Evolutionary conservation across 1,139 yeast genomes (phyloP).

Genomic region (Yamadazyma sp.): DNA sequence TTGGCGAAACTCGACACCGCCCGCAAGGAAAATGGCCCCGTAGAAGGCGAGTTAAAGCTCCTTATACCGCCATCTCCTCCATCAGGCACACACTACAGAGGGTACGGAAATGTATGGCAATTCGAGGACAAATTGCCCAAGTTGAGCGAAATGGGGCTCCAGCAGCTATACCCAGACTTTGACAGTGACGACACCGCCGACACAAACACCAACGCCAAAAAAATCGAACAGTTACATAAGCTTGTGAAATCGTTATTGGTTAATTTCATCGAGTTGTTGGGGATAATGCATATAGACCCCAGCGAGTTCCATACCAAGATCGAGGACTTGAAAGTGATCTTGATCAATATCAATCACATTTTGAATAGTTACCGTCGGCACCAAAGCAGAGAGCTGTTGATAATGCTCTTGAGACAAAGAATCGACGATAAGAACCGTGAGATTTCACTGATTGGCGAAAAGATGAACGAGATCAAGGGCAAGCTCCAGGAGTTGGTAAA

Average conservation of each 20-base stretch:
- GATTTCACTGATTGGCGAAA: conserved; percentile 49
- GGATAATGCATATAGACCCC: conserved; percentile 71
- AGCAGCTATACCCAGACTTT: conserved; percentile 56
- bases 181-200: conserved; percentile 35
- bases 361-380: conserved; percentile 86
- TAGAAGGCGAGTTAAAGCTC: conserved; percentile 45
- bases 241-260: conserved; percentile 67
- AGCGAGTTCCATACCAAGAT: conserved; percentile 62
- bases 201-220: conserved; percentile 42
- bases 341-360: conserved; percentile 81
- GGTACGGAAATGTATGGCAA: conserved; percentile 84
- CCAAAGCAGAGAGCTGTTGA: conserved; percentile 80
- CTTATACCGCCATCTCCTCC: conserved; percentile 71
- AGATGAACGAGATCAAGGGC: conserved; percentile 43
- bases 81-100: conserved; percentile 59
- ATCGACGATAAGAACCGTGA: conserved; percentile 54
- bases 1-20: conserved; percentile 32
- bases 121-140: conserved; percentile 69
- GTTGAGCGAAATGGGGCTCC: conserved; percentile 65
- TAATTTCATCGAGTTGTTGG: conserved; percentile 72
- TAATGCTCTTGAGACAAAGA: conserved; percentile 66
- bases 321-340: conserved; percentile 69
- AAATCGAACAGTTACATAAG: conserved; percentile 67
- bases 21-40: conserved; percentile 16
- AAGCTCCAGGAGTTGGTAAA: conserved; percentile 35